phyloP scores from a whole-genome alignment of 495 filamentous ascomycete genomes.

The Cairneyella variabilis region DNA sequence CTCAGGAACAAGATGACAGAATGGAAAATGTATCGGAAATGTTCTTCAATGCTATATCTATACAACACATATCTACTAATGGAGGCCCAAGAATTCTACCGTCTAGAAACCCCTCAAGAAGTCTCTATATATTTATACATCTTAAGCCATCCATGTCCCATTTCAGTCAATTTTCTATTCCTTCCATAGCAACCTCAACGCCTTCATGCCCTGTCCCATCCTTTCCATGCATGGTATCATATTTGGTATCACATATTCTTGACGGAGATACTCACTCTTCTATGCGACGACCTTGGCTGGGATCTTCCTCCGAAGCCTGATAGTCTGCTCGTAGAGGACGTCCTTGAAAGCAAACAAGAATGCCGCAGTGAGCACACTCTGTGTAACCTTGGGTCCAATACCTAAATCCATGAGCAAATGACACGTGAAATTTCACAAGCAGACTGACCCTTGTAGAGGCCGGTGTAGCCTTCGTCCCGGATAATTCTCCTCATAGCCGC shows the following conservation, averaged over 20 bases:
- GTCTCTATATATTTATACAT: not conserved
- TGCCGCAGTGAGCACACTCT: constrained; percentile 93
- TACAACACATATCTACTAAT: no score
- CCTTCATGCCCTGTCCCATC: not conserved
- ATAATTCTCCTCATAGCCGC: constrained; percentile 74
- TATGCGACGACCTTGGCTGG: constrained; percentile 32
- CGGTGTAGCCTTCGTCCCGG: constrained; percentile 80
- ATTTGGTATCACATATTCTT: constrained; percentile 8
- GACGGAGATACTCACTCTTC: not conserved
- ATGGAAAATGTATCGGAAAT: no score
- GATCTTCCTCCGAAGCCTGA: constrained; percentile 39
- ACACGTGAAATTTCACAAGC: not conserved
- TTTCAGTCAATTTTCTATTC: not conserved
- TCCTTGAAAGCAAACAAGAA: constrained; percentile 99
- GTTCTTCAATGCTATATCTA: no score
- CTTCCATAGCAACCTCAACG: not conserved
- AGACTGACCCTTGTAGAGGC: constrained; percentile 82
- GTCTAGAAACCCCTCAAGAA: no score
- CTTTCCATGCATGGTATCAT: not conserved
- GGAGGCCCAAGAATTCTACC: no score
- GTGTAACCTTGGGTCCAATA: constrained; percentile 91
- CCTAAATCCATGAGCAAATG: constrained; percentile 43
- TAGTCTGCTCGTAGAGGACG: constrained; percentile 55
- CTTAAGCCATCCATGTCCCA: not conserved
- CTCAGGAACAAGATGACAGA: no score